phyloP scores from a whole-genome alignment of 2,329 filamentous ascomycete species.

The Trichoderma polysporum region DNA sequence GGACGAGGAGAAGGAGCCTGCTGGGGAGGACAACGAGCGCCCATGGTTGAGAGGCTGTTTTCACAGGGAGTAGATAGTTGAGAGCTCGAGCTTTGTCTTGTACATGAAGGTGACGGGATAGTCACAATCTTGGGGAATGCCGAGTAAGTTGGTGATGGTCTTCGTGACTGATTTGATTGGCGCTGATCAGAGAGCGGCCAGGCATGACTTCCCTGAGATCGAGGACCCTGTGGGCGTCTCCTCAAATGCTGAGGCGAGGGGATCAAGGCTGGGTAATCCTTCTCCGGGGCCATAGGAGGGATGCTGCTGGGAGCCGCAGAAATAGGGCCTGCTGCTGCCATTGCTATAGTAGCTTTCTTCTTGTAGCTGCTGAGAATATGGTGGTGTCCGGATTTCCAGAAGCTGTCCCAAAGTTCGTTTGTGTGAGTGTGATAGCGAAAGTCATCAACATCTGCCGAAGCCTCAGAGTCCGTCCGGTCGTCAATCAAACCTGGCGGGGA shows the following conservation, averaged over 20 bases:
- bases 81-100: conserved; percentile 27
- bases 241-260: conserved; percentile 30
- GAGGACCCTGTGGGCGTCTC: conserved; percentile 11
- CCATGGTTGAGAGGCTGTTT: conserved; percentile 27
- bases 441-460: conserved; percentile 53
- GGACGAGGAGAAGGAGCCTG: not conserved
- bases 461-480: conserved; percentile 51
- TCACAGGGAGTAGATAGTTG: conserved; percentile 34
- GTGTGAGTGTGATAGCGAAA: conserved; percentile 47
- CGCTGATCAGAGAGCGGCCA: conserved; percentile 17
- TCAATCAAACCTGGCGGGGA: conserved; percentile 52
- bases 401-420: conserved; percentile 52
- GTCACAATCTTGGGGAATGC: conserved; percentile 42
- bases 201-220: not conserved
- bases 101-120: conserved; percentile 31
- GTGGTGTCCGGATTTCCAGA: conserved; percentile 38
- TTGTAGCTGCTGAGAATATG: not conserved
- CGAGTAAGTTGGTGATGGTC: conserved; percentile 39
- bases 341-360: not conserved
- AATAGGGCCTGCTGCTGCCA: not conserved
- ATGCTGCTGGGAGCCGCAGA: not conserved
- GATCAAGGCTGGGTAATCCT: conserved; percentile 36
- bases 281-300: conserved; percentile 25
- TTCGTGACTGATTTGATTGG: conserved; percentile 16
- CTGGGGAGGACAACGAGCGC: not conserved